Conservation (phyloP, 352 stramenopile genomes). For the Phytophthora parvispora region DNA sequence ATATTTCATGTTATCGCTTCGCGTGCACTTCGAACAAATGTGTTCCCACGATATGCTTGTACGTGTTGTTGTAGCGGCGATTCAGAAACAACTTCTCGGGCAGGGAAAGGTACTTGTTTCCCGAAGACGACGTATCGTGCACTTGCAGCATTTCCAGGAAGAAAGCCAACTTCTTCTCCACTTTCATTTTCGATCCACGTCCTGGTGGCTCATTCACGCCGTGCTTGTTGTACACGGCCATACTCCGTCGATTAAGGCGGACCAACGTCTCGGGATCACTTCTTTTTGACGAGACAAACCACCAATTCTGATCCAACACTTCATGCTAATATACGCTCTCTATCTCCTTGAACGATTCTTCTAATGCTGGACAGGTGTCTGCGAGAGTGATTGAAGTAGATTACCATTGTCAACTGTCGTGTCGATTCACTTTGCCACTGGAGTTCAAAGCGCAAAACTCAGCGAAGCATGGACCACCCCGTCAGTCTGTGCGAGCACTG, state of each 20-base stretch:
- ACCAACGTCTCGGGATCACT: slow-evolving; percentile 1
- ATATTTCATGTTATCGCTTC: too few species aligned
- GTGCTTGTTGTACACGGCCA: slow-evolving; percentile 27
- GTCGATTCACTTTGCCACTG: background rate
- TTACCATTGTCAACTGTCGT: background rate
- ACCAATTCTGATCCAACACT: too few species aligned
- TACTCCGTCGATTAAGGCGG: slow-evolving; percentile 11
- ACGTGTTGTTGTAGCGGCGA: slow-evolving; percentile 43
- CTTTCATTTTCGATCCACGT: slow-evolving; percentile 23
- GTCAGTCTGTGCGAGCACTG: slow-evolving; percentile 29
- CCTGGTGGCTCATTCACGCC: slow-evolving; percentile 19
- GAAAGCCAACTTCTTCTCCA: slow-evolving; percentile 33
- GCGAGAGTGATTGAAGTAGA: background rate
- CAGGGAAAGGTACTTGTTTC: slow-evolving; percentile 29
- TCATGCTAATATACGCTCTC: too few species aligned
- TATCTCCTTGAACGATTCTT: too few species aligned
- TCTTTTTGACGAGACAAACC: too few species aligned
- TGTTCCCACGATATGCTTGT: slow-evolving; percentile 32
- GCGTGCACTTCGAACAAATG: too few species aligned
- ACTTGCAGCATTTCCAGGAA: slow-evolving; percentile 36
- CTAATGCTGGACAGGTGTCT: background rate
- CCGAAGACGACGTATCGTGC: slow-evolving; percentile 25
- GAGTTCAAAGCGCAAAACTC: background rate
- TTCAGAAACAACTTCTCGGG: slow-evolving; percentile 49
- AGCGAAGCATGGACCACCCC: background rate